Evolutionary conservation across 345 rosid species (phyloP).

Genomic region (Cochlearia excelsa): DNA sequence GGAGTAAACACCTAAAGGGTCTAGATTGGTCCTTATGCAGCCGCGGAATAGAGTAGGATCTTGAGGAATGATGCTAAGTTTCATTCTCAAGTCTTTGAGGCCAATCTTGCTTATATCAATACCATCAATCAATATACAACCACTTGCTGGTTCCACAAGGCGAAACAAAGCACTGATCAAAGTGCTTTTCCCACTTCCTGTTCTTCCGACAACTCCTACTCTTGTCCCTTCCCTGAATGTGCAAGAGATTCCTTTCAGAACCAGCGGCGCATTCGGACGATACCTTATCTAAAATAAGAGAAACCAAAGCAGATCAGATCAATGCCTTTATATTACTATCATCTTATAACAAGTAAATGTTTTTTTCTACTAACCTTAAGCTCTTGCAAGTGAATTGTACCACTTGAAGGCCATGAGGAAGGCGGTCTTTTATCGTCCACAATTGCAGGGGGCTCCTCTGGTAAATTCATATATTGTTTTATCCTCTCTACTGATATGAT

Average conservation of each 20-base stretch:
- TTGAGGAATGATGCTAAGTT: constrained; percentile 96
- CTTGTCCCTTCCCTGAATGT: constrained; percentile 68
- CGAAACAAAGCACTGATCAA: constrained; percentile 85
- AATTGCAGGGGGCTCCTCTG: constrained; percentile 59
- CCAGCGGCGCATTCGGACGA: constrained; percentile 63
- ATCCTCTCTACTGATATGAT: constrained; percentile 70
- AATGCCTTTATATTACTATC: background rate
- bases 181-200: constrained; percentile 92
- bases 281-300: constrained; percentile 49
- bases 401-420: constrained; percentile 62
- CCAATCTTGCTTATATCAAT: constrained; percentile 76
- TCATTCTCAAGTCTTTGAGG: constrained; percentile 75
- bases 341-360: constrained; percentile 1
- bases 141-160: constrained; percentile 75
- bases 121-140: constrained; percentile 65
- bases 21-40: constrained; percentile 74
- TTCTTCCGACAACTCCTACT: constrained; percentile 87
- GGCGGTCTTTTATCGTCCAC: constrained; percentile 61
- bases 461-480: constrained; percentile 64
- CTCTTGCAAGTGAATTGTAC: constrained; percentile 64
- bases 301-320: background rate
- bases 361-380: constrained; percentile 45
- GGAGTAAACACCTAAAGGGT: constrained; percentile 71
- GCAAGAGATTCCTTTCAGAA: constrained; percentile 74
- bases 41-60: constrained; percentile 89